Base-by-base conservation (phyloP, 2,329 filamentous ascomycete species). In the Akanthomyces dipterigenus region DNA sequence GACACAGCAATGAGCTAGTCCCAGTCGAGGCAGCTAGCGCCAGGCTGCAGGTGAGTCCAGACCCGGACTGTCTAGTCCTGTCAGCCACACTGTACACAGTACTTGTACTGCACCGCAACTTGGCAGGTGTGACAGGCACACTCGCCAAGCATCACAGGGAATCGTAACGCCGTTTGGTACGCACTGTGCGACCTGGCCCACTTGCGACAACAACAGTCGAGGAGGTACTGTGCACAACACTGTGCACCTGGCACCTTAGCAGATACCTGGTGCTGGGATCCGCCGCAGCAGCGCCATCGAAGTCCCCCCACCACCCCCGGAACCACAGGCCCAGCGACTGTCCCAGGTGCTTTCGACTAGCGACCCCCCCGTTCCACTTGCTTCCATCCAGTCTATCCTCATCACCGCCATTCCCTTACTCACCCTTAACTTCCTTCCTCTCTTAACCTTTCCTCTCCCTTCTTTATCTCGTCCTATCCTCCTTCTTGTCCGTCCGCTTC, bases 381-480 rank as follows among this genome's bases (percentile, higher is more conserved):
- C 55, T 62, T 64, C 60, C 55, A 64, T 60, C 58, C 50, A 60
- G 57, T 40, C 62, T 53, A 55, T 63, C 48, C 62, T 55, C 62
- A 60, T 63, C 51, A 56, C 51, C 54, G 61, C 61, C 57, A 58
- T 61, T 62, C 62, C 60, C 55, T 62, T 45, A 4, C 51, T 62
- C 59, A 48, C 59, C 51, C 48, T 62, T 59, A 28, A 16, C 58
- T 36, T 61, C 58, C 28, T 61, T 57, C 48, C 51, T 61, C 26
- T 48, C 58, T 53, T 45, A 46, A 62, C 59, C 62, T 55, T 50
- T 62, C 59, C 56, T 63, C 60, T 45, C 54, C 55, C 55, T 60
- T 63, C 60, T 61, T 64, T 61, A 59, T 56, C 59, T 55, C 63
- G 56, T 40, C 63, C 55, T 61, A 55, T 54, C 42, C 51, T 59